Evolutionary conservation across 306 rosid species (phyloP), one percentile per base, ranked within the genome.

Genomic region (Crotalaria pallida): DNA sequence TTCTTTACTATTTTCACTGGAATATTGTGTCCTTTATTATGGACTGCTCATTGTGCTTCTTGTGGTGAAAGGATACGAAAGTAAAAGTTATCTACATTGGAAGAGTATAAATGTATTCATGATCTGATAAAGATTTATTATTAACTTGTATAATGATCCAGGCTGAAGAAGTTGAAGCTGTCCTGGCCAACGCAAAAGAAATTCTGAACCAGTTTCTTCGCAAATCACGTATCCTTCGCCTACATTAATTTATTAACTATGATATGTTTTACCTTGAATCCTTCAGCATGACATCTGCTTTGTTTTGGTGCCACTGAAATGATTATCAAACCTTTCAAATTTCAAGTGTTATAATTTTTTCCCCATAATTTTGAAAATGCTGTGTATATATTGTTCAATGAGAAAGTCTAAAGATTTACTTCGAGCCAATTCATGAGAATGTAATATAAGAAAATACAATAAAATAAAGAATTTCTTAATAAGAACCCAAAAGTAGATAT

Each of bases 161-260:
- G 96, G 88, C 50, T 43, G 96, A 89, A 13, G 93, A 87, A 85
- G 91, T 87, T 79, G 93, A 89, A 82, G 97, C 97, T 76, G 89
- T 91, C 76, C 75, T 88, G 49, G 85, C 93, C 67, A 91, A 91
- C 67, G 66, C 97, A 51, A 84, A 82, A 80, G 93, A 85, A 84
- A 73, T 91, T 72, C 84, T 91, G 72, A 85, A 82, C 63, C 97
- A 91, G 81, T 91, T 88, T 79, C 81, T 88, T 79, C 88, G 74
- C 73, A 91, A 91, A 72, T 91, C 96, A 18, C 0, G 97, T 91
- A 91, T 88, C 89, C 93, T 81, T 81, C 38, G 44, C 69, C 62
- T 71, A 26, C 38, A 11, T 64, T 51, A 23, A 69, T 22, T 70
- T 53, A 65, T 62, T 58, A 26, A 29, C 5, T 16, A 55, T 55